A percentile compares a stretch with the other conserved stretches of the same genome.
Conservation (phyloP, 108 stramenopile genomes). For the Cyclotella choctawhatcheeana region DNA sequence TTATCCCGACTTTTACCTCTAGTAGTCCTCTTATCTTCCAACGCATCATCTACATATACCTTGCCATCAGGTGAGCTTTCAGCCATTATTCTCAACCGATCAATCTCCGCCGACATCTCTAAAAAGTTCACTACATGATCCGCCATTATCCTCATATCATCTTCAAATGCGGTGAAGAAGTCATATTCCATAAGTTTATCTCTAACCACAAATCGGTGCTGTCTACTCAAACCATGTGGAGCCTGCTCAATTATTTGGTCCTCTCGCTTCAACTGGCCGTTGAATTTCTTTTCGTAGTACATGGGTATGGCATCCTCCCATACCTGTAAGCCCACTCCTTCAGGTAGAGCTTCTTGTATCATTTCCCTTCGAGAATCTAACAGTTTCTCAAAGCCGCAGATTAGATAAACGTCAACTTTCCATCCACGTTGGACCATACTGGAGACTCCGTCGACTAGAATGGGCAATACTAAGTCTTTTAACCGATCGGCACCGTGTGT, state of each 20-base stretch:
- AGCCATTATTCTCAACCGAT: constrained; percentile 53
- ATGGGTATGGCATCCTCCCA: constrained; percentile 85
- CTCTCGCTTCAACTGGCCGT: constrained; percentile 21
- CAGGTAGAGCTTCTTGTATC: constrained; percentile 59
- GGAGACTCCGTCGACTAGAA: constrained; percentile 65
- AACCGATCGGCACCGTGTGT: constrained; percentile 72
- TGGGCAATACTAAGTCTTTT: constrained; percentile 65
- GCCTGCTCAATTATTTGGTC: constrained; percentile 42
- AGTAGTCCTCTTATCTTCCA: constrained; percentile 27
- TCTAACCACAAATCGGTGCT: constrained; percentile 83
- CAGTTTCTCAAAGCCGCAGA: constrained; percentile 44
- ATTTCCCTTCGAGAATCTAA: constrained; percentile 41
- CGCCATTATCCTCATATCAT: constrained; percentile 76
- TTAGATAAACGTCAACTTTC: constrained; percentile 50
- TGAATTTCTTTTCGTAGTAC: constrained; percentile 53
- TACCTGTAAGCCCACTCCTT: constrained; percentile 55
- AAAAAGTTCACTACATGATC: constrained; percentile 75
- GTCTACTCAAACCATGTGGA: constrained; percentile 73
- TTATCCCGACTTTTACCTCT: constrained; percentile 36
- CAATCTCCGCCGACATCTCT: constrained; percentile 59
- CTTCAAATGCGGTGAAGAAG: constrained; percentile 77
- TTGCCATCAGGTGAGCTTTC: constrained; percentile 45
- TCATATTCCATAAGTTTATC: constrained; percentile 81
- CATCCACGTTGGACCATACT: constrained; percentile 58
- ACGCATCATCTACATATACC: constrained; percentile 27